phyloP scores from a whole-genome alignment of 2,329 filamentous ascomycete genomes.

The Arthrinium puccinioides region DNA sequence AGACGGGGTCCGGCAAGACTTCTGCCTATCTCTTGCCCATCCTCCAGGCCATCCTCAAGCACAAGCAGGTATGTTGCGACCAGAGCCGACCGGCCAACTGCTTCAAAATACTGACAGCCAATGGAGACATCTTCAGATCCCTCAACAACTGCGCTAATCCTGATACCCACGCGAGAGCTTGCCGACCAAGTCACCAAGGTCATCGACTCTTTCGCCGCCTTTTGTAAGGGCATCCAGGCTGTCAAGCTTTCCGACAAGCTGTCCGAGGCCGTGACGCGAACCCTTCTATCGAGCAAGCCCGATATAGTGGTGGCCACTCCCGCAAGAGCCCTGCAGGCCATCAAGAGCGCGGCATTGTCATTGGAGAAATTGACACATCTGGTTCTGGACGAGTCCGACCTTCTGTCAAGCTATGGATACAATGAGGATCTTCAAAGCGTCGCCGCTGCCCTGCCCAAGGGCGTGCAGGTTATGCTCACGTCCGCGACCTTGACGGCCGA shows the following conservation, averaged over 20 bases:
- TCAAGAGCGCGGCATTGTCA: conserved; percentile 65
- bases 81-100: neutral
- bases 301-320: conserved; percentile 91
- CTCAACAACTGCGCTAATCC: conserved; percentile 69
- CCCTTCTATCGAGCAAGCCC: conserved; percentile 76
- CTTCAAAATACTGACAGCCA: no score
- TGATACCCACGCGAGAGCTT: conserved; percentile 91
- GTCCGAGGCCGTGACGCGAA: conserved; percentile 79
- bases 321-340: conserved; percentile 70
- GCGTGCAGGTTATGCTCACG: conserved; percentile 86
- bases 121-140: conserved; percentile 40
- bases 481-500: conserved; percentile 88
- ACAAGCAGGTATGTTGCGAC: conserved; percentile 52
- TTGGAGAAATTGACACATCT: conserved; percentile 67
- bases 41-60: conserved; percentile 74
- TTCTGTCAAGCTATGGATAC: conserved; percentile 91
- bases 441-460: conserved; percentile 69
- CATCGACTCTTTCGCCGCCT: conserved; percentile 68
- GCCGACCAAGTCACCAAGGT: conserved; percentile 83
- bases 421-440: conserved; percentile 82
- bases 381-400: conserved; percentile 89
- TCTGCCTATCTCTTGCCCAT: conserved; percentile 90
- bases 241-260: conserved; percentile 89
- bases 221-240: conserved; percentile 76
- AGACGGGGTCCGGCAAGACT: conserved; percentile 95